A percentile compares a stretch with the other conserved stretches of the same genome.
Evolutionary conservation across 805 yeast genomes (phyloP).

Genomic region (Saccharomycopsis schoenii): DNA sequence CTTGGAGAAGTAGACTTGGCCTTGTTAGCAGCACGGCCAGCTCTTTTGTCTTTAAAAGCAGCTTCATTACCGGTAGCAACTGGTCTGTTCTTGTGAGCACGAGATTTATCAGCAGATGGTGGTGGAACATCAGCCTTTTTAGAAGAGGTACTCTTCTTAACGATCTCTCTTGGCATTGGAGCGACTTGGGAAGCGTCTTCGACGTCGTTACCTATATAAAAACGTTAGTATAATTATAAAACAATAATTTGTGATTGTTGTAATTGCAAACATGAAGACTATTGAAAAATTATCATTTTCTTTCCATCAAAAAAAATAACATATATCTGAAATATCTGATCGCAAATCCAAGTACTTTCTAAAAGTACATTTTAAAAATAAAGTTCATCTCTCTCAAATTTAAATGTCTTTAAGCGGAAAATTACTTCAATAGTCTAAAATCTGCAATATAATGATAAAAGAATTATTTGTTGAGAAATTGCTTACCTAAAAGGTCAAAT

Average conservation of each 20-base stretch:
- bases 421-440: background rate
- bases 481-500: constrained; percentile 57
- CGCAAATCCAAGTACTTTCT: too few species aligned
- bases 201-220: constrained; percentile 57
- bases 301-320: background rate
- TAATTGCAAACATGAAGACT: too few species aligned
- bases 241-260: too few species aligned
- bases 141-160: constrained; percentile 73
- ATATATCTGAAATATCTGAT: too few species aligned
- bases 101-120: constrained; percentile 70
- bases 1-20: constrained; percentile 42
- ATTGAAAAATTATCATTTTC: too few species aligned
- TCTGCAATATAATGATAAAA: too few species aligned
- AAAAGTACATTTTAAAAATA: too few species aligned
- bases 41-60: constrained; percentile 62
- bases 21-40: constrained; percentile 55
- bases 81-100: constrained; percentile 63
- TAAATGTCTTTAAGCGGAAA: background rate
- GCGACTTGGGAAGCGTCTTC: constrained; percentile 60
- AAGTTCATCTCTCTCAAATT: too few species aligned
- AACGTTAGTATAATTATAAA: background rate
- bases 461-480: background rate
- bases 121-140: constrained; percentile 81
- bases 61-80: constrained; percentile 68
- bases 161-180: constrained; percentile 54